phyloP scores from a whole-genome alignment of 306 rosid genomes.

The Lathyrus sativus region DNA sequence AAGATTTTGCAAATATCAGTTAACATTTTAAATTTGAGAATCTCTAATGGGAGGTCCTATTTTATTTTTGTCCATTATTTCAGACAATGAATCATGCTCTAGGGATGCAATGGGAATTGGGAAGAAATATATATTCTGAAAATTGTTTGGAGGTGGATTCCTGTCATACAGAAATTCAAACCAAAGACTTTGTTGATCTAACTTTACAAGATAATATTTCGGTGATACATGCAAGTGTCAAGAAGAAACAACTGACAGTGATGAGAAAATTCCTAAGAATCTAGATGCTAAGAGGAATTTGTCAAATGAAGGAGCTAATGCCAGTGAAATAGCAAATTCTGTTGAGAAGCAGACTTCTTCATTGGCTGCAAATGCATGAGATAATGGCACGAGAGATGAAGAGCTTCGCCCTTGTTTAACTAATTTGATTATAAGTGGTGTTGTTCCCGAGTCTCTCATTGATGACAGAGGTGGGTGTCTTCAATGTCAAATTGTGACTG shows the following conservation, averaged over 20 bases:
- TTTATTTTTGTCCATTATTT: constrained; percentile 42
- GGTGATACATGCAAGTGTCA: constrained; percentile 41
- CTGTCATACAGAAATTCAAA: constrained; percentile 42
- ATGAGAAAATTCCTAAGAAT: constrained; percentile 55
- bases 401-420: constrained; percentile 88
- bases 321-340: constrained; percentile 45
- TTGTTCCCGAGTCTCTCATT: constrained; percentile 94
- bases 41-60: constrained; percentile 36
- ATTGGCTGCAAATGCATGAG: constrained; percentile 44
- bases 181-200: constrained; percentile 45
- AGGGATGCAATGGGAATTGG: constrained; percentile 42
- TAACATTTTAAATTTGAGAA: constrained; percentile 16
- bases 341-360: constrained; percentile 46
- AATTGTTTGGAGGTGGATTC: constrained; percentile 46
- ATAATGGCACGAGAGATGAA: constrained; percentile 42
- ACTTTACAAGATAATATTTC: constrained; percentile 41
- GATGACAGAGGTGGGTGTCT: constrained; percentile 47
- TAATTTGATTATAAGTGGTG: constrained; percentile 66
- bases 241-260: constrained; percentile 47
- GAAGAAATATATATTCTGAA: constrained; percentile 38
- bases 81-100: constrained; percentile 44
- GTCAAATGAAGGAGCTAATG: constrained; percentile 46
- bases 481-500: constrained; percentile 35
- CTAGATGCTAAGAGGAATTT: constrained; percentile 43
- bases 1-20: constrained; percentile 32